phyloP scores from a whole-genome alignment of 2,329 filamentous ascomycete species.

The Ascochyta lentis region DNA sequence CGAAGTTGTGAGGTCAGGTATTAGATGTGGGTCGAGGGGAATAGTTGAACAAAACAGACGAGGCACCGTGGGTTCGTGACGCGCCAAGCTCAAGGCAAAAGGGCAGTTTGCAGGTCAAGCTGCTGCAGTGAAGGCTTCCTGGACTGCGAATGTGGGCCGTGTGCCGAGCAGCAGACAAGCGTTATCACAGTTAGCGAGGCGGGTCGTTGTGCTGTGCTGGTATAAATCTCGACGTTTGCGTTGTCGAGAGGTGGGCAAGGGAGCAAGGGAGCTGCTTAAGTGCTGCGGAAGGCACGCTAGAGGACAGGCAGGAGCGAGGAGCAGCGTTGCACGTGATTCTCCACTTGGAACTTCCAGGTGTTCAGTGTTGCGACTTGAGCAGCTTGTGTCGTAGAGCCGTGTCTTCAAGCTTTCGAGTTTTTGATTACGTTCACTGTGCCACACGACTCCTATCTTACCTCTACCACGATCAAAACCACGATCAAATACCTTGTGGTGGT shows the following conservation, averaged over 20 bases:
- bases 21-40: background rate
- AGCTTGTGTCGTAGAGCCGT: slow-evolving; percentile 13
- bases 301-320: slow-evolving; percentile 6
- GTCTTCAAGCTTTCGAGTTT: background rate
- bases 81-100: slow-evolving; percentile 2
- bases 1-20: background rate
- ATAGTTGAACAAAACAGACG: slow-evolving; percentile 5
- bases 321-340: slow-evolving; percentile 29
- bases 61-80: background rate
- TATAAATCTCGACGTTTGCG: background rate
- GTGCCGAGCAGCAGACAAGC: background rate
- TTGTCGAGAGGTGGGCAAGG: slow-evolving; percentile 16
- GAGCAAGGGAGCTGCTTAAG: slow-evolving; percentile 25
- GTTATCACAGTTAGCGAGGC: background rate
- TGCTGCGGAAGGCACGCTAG: slow-evolving; percentile 20
- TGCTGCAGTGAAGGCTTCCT: background rate
- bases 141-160: too few relatives aligned
- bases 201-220: background rate
- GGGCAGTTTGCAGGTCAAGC: background rate
- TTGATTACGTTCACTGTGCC: slow-evolving; percentile 1
- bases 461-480: background rate
- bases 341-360: slow-evolving; percentile 35
- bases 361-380: slow-evolving; percentile 27
- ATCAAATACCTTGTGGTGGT: background rate
- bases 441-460: too few relatives aligned